Evolutionary conservation across 2,329 filamentous ascomycete species (phyloP).

Genomic region (Claviceps arundinis): DNA sequence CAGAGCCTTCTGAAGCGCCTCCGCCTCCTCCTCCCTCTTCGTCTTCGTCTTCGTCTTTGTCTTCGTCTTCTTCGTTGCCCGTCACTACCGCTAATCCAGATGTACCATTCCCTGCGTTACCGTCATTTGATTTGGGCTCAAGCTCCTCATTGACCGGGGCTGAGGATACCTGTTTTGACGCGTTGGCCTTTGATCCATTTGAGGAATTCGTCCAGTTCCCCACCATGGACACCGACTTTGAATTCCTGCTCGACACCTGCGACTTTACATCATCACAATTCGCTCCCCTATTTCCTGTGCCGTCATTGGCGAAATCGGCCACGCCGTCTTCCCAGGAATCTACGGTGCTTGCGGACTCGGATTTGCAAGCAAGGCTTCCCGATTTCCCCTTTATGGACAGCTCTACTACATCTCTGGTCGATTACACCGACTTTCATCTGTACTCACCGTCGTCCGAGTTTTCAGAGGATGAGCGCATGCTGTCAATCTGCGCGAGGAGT

Average conservation of each 20-base stretch:
- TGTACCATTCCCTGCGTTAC: neutral
- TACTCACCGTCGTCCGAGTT: constrained; percentile 37
- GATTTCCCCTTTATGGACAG: constrained; percentile 26
- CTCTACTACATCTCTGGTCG: constrained; percentile 9
- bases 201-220: constrained; percentile 34
- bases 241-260: constrained; percentile 32
- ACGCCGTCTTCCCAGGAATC: constrained; percentile 13
- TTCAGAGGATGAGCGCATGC: constrained; percentile 35
- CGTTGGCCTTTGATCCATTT: constrained; percentile 21
- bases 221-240: constrained; percentile 23
- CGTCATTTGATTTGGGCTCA: constrained; percentile 9
- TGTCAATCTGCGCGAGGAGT: constrained; percentile 13
- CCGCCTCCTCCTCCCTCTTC: constrained; percentile 10
- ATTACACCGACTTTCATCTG: constrained; percentile 43
- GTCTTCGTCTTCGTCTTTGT: constrained; percentile 6
- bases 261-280: constrained; percentile 28
- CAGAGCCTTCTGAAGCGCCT: constrained; percentile 8
- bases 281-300: constrained; percentile 13
- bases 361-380: constrained; percentile 2
- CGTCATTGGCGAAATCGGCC: constrained; percentile 13
- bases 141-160: constrained; percentile 12
- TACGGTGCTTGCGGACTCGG: neutral
- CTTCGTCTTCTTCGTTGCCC: constrained; percentile 11
- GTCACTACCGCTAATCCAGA: neutral
- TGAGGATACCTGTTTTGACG: constrained; percentile 9